Conservation (phyloP, 2,329 filamentous ascomycete species). For the Fusarium austroafricanum region DNA sequence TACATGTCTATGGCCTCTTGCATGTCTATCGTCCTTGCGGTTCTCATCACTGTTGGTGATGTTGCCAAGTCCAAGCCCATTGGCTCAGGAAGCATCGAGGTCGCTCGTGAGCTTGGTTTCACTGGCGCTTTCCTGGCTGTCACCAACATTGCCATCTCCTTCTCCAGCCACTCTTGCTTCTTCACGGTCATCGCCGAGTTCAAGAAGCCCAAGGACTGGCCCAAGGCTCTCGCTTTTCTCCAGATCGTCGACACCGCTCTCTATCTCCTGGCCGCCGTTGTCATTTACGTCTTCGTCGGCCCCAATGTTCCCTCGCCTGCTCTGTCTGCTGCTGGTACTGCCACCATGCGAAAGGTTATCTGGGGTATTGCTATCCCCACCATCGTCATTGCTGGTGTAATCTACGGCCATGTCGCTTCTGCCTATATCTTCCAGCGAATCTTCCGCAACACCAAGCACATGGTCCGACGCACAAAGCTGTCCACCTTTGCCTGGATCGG, state of each 20-base stretch:
- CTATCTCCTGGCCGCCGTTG: conserved; percentile 72
- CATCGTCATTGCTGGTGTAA: conserved; percentile 77
- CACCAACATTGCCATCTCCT: conserved; percentile 75
- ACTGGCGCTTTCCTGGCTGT: conserved; percentile 67
- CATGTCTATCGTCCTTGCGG: conserved; percentile 69
- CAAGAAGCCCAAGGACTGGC: conserved; percentile 61
- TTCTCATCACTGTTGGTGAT: conserved; percentile 72
- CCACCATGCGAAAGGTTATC: conserved; percentile 69
- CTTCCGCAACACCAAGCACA: conserved; percentile 69
- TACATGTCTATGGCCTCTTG: conserved; percentile 73
- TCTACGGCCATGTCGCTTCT: conserved; percentile 74
- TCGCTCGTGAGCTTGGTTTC: conserved; percentile 56
- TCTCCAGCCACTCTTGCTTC: conserved; percentile 74
- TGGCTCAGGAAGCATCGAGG: conserved; percentile 49
- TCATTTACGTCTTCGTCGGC: conserved; percentile 77
- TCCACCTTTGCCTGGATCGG: conserved; percentile 68
- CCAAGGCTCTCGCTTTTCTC: conserved; percentile 61
- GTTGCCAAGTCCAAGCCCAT: conserved; percentile 62
- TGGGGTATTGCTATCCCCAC: conserved; percentile 74
- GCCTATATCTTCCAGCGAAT: conserved; percentile 75
- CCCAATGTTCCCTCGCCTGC: conserved; percentile 72
- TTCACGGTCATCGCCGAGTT: conserved; percentile 75
- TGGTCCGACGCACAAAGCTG: conserved; percentile 61
- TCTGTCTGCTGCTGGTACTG: conserved; percentile 67
- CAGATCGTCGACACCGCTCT: conserved; percentile 69